A percentile compares a stretch with the other conserved stretches of the same genome.
phyloP scores from a whole-genome alignment of 2,329 filamentous ascomycete genomes.

The Penicillium italicum region DNA sequence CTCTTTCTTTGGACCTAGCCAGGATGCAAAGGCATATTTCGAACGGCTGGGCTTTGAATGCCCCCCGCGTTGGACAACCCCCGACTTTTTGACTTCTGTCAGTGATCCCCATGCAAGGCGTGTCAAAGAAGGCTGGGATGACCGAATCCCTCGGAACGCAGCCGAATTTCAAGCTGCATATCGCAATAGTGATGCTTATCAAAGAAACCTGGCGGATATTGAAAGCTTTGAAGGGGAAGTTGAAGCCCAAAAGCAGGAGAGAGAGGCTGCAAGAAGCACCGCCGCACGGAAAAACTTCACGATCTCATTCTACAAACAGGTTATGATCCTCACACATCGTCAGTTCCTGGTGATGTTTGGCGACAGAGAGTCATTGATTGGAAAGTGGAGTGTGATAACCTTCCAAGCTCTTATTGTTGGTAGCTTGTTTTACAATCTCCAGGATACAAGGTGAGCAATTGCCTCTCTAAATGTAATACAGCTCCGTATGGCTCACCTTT shows the following conservation, averaged over 20 bases:
- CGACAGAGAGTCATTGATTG: conserved; percentile 49
- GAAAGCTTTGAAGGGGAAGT: conserved; percentile 52
- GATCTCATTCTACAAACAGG: conserved; percentile 50
- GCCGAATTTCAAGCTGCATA: conserved; percentile 55
- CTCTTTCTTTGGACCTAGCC: conserved; percentile 65
- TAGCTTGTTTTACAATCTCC: conserved; percentile 54
- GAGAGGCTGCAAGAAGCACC: conserved; percentile 38
- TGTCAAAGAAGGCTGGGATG: conserved; percentile 55
- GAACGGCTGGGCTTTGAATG: conserved; percentile 68
- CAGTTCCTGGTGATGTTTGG: conserved; percentile 53
- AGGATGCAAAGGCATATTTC: conserved; percentile 66
- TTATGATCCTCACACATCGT: conserved; percentile 53
- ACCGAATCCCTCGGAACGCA: conserved; percentile 53
- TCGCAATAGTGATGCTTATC: conserved; percentile 46
- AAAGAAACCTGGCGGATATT: conserved; percentile 48
- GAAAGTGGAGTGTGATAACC: conserved; percentile 50
- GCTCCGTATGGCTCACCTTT: background rate
- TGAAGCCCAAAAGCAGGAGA: conserved; percentile 41
- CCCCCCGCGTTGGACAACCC: conserved; percentile 66
- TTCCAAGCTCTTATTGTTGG: conserved; percentile 48
- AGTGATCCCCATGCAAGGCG: conserved; percentile 60
- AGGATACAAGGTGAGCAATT: conserved; percentile 41
- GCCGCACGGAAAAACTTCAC: conserved; percentile 52
- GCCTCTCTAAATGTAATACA: no score
- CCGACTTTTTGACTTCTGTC: conserved; percentile 75